Base-by-base conservation (phyloP, 768 basidiomycete species). In the Psilocybe subaeruginosa region DNA sequence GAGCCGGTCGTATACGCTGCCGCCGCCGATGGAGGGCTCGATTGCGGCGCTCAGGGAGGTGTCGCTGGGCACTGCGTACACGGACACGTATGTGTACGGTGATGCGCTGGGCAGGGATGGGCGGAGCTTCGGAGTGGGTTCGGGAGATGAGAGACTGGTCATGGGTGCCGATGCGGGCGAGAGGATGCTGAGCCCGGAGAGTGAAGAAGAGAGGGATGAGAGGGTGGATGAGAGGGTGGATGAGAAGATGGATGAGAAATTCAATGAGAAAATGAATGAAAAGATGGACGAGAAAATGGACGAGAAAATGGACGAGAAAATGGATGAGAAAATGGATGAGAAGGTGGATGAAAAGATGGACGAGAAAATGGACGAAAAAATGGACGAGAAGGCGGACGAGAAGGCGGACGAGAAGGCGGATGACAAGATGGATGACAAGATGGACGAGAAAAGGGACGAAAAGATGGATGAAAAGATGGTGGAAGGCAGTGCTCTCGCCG, bases 171-270 rank as follows among this genome's bases (percentile, higher is more conserved):
- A 67, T 35, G 66, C 59, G 2, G 64, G 58, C 29, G 54, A 56
- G 47, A 55, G 61, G 9, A 65, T 65, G 61, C 52, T 58, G 31
- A 67, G 64, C 33, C 64, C 66, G 11, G 59, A 63, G 54, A 67
- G 66, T 29, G 47, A 59, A 16, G 19, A 30, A 31, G 58, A 41
- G 14, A 54, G 14, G 3, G 41, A 43, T 5, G 41, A 43, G n/a
- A n/a, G 3, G 37, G 37, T 8, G 8, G 14, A 39, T 14, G 14
- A 39, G 37, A 14, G 3, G 14, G 0, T 39, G 37, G 37, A 39
- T 3, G 37, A 39, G 37, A 14, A 39, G 1, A 14, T 8, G 37
- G 37, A 39, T 14, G 37, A 39, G 8, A 14, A 39, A 8, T 2
- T 8, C 12, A 12, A 39, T 39, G 37, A 39, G 37, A 14, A 39